phyloP scores from a whole-genome alignment of 2,329 filamentous ascomycete species.

The Aspergillus uvarum region DNA sequence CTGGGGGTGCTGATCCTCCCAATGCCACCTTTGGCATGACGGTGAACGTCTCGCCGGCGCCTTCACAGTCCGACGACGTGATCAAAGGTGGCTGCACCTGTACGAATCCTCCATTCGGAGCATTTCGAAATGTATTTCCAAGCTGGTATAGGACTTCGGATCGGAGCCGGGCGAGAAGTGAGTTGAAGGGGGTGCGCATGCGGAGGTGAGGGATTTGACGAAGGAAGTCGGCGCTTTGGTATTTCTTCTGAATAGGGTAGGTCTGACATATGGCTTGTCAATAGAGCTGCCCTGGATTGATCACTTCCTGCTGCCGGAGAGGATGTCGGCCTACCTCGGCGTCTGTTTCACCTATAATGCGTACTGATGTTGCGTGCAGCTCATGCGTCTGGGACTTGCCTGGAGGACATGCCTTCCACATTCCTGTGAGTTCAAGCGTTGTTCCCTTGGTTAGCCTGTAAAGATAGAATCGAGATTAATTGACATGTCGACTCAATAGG shows the following conservation, averaged over 20 bases:
- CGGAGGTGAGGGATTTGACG: conserved; percentile 86
- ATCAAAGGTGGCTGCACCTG: conserved; percentile 90
- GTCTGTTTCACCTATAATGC: conserved; percentile 74
- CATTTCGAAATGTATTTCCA: conserved; percentile 69
- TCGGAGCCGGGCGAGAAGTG: conserved; percentile 75
- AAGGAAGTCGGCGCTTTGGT: conserved; percentile 84
- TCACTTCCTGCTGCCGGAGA: background rate
- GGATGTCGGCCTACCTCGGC: conserved; percentile 61
- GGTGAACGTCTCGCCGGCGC: conserved; percentile 89
- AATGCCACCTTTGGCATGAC: conserved; percentile 52
- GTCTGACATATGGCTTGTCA: conserved; percentile 53
- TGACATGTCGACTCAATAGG: background rate
- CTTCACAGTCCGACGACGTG: conserved; percentile 96
- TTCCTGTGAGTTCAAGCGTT: conserved; percentile 73
- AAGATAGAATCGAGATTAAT: conserved; percentile 3
- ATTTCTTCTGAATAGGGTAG: conserved; percentile 95
- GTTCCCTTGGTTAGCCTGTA: conserved; percentile 75
- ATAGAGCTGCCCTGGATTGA: background rate
- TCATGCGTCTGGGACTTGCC: conserved; percentile 74
- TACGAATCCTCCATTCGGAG: conserved; percentile 58
- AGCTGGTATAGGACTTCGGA: conserved; percentile 75
- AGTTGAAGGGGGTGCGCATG: conserved; percentile 75
- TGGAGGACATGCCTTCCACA: conserved; percentile 69
- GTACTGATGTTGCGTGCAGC: conserved; percentile 69
- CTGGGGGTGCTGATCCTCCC: conserved; percentile 16